Evolutionary conservation across 371 early-diverging fungal genomes (phyloP), one percentile per base, ranked within the genome.

Genomic region (Apophysomyces elegans): DNA sequence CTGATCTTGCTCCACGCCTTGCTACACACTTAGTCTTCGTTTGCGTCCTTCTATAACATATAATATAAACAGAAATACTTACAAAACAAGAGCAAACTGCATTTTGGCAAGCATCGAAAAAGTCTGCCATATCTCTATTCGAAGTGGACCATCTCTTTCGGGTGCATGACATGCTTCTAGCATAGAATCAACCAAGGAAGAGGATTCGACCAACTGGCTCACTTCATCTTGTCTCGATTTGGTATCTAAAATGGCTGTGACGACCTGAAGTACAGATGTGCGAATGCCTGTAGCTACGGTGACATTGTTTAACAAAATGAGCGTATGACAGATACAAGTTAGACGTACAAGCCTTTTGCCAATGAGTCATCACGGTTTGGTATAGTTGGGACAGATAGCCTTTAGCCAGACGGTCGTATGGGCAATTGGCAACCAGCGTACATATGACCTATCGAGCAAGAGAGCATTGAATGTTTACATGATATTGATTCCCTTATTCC

Each of bases 331-430:
- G 9, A 62, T 36, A 54, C 32, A 3, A 26, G 35, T 5, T 9
- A 18, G 35, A 43, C 35, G 1, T 16, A 37, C 14, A 43, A n/a
- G n/a, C n/a, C 16, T 9, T 2, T 16, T 16, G 58, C 76, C 78
- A 76, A 37, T 73, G 73, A 6, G 56, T 9, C 35, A 63, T 21
- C 6, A 77, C 37, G 4, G 71, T 66, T 21, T 63, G 41, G 46
- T 78, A 85, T 4, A 78, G 47, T 5, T 65, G 68, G 2, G 73
- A 59, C 12, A 84, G 66, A 65, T 83, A 79, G 3, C 73, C 65
- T 36, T 60, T 41, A 11, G 78, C 68, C 9, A 87, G 62, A 26
- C 81, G 74, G 32, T 84, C 82, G 65, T 85, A 86, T 5, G 84
- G 67, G 43, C 76, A 73, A 38, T 81, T 84, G 26, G 69, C 62